A percentile compares a stretch with the other conserved stretches of the same genome.
Evolutionary conservation across 306 rosid species (phyloP).

Genomic region (Gastrolobium villosum): DNA sequence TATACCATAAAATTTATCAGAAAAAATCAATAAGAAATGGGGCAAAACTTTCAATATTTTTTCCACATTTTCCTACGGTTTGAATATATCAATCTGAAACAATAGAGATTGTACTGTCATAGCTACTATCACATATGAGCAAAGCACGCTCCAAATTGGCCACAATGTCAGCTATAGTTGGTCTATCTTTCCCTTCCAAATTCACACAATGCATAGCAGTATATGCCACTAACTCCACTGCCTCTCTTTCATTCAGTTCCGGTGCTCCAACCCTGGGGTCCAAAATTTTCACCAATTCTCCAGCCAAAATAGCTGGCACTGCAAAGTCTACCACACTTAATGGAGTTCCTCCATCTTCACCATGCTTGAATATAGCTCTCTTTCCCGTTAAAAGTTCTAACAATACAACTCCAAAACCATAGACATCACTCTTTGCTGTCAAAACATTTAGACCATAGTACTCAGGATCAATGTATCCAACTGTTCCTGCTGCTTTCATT

Average conservation of each 20-base stretch:
- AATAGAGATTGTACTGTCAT: conserved; percentile 69
- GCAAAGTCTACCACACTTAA: conserved; percentile 79
- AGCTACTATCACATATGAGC: conserved; percentile 65
- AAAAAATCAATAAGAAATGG: conserved; percentile 51
- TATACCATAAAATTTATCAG: conserved; percentile 13
- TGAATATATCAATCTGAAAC: conserved; percentile 62
- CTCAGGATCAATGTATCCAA: conserved; percentile 97
- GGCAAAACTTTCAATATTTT: conserved; percentile 48
- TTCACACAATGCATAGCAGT: conserved; percentile 86
- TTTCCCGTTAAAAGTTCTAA: conserved; percentile 92
- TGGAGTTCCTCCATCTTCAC: conserved; percentile 68
- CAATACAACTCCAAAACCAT: conserved; percentile 88
- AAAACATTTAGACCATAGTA: conserved; percentile 88
- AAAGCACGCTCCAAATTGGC: conserved; percentile 82
- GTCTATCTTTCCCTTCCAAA: conserved; percentile 96
- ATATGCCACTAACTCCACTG: conserved; percentile 83
- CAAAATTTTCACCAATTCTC: conserved; percentile 71
- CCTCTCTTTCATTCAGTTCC: conserved; percentile 72
- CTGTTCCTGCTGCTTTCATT: conserved; percentile 81
- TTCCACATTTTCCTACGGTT: conserved; percentile 12
- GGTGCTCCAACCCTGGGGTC: conserved; percentile 79
- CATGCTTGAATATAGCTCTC: conserved; percentile 80
- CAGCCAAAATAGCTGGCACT: conserved; percentile 80
- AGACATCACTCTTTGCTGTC: conserved; percentile 93
- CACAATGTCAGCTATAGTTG: conserved; percentile 89